A percentile compares a stretch with the other conserved stretches of the same genome.
These are phyloP conservation scores for Leccinum rimulosum DNA, from an alignment of 768 basidiomycete genomes.

Conservation along the genomic window DNA sequence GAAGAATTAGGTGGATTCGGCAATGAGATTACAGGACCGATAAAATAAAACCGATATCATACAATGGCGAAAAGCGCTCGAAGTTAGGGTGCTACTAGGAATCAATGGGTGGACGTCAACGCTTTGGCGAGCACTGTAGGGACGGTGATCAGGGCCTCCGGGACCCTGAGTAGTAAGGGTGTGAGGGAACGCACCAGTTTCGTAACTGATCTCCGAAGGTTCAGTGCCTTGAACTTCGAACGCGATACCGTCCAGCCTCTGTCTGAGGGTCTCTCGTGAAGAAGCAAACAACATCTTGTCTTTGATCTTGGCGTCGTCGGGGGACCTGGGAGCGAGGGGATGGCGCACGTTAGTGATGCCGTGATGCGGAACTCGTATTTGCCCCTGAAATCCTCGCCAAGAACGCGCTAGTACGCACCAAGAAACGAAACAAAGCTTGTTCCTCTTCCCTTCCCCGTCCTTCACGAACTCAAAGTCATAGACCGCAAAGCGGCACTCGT, in stretches of 20 bases:
- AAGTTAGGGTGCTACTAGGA: not conserved
- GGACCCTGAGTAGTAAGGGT: not conserved
- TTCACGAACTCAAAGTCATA: slow-evolving; percentile 88
- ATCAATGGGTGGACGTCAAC: slow-evolving; percentile 15
- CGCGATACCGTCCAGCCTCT: slow-evolving; percentile 69
- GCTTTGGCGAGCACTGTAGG: slow-evolving; percentile 21
- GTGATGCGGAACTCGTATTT: not conserved
- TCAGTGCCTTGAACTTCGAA: slow-evolving; percentile 89
- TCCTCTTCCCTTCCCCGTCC: slow-evolving; percentile 57
- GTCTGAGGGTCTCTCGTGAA: slow-evolving; percentile 78
- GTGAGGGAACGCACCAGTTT: slow-evolving; percentile 50
- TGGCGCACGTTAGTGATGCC: not conserved
- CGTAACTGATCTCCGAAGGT: slow-evolving; percentile 64
- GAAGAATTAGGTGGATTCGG: slow-evolving; percentile 91
- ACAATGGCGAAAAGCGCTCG: not conserved
- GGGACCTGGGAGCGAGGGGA: slow-evolving; percentile 57
- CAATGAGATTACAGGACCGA: not conserved
- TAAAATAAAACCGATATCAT: not conserved
- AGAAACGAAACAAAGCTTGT: slow-evolving; percentile 79
- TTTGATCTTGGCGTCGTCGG: slow-evolving; percentile 81
- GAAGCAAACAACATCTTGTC: slow-evolving; percentile 93
- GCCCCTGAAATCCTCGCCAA: not conserved
- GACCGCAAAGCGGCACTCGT: slow-evolving; percentile 83
- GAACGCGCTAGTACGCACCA: slow-evolving; percentile 58
- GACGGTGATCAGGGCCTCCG: not conserved